Base-by-base conservation (phyloP, 2,329 filamentous ascomycete genomes). In the Huntiella omanensis region DNA sequence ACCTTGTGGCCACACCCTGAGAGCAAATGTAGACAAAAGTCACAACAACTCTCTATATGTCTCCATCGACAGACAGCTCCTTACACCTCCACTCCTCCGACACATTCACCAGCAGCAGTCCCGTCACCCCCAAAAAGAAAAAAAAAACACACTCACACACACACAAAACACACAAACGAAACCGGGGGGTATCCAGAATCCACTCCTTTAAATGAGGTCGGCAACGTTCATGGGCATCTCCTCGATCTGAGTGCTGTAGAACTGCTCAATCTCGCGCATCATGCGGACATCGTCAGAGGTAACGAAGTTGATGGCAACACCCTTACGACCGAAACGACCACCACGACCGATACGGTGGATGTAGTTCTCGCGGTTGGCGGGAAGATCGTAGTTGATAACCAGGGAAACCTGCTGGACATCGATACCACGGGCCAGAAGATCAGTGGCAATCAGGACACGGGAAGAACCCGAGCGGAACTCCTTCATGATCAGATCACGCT, bases 251-350 rank as follows among this genome's bases (percentile, higher is more conserved):
- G 91, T 98, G 77, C 85, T 94, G 81, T 98, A 98, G 77, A 96
- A 98, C 72, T 95, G 85, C 69, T 98, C 91, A 59, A 98, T 98
- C 69, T 98, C 91, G 65, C 91, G 80, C 84, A 98, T 92, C 84
- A 98, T 96, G 67, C 88, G 86, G 60, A 98, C 91, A 68, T 98
- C 91, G 56, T 98, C 91, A 59, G 86, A 85, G 52, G 88, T 96
- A 65, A 98, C 91, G 65, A 98, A 98, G 84, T 98, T 98, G 77
- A 98, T 98, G 61, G 91, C 91, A 65, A 98, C 91, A 81, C 91
- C 91, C 81, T 98, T 98, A 68, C 91, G 86, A 68, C 91, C 91
- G 73, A 98, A 98, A 74, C 91, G 87, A 71, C 91, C 91, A 72
- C 87, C 87, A 79, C 91, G 88, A 77, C 91, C 91, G 62, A 98